Evolutionary conservation across 2,329 filamentous ascomycete genomes (phyloP).

Genomic region (Ploettnerulaceae sp.): DNA sequence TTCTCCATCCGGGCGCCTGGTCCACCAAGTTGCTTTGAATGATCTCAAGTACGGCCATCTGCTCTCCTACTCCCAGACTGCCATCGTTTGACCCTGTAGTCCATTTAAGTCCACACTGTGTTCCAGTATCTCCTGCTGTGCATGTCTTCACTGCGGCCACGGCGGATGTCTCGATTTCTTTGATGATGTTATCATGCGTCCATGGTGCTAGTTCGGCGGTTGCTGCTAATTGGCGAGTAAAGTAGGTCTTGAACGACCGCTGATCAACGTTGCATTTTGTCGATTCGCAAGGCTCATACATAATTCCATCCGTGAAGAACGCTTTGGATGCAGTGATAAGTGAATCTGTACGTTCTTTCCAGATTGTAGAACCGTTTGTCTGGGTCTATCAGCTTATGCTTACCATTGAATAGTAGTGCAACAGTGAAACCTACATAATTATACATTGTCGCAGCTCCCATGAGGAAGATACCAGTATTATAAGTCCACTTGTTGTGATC

Average conservation of each 20-base stretch:
- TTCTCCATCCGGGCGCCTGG: constrained; percentile 31
- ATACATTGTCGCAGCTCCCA: constrained; percentile 46
- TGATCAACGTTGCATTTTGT: constrained; percentile 56
- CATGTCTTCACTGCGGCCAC: constrained; percentile 51
- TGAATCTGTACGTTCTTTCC: constrained; percentile 53
- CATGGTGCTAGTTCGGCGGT: constrained; percentile 60
- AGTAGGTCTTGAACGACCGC: constrained; percentile 59
- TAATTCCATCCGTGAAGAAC: constrained; percentile 57
- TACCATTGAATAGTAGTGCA: no score
- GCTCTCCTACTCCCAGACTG: constrained; percentile 59
- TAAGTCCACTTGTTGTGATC: constrained; percentile 64
- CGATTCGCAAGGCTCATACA: constrained; percentile 61
- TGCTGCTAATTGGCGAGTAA: constrained; percentile 56
- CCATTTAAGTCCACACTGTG: constrained; percentile 59
- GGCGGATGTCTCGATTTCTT: constrained; percentile 50
- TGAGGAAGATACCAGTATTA: constrained; percentile 63
- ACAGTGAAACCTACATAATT: constrained; percentile 44
- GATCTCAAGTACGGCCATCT: constrained; percentile 65
- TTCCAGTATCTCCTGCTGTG: constrained; percentile 50
- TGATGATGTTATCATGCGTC: constrained; percentile 49
- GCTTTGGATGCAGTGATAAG: constrained; percentile 48
- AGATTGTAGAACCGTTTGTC: constrained; percentile 37
- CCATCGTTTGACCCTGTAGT: constrained; percentile 49
- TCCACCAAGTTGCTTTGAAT: constrained; percentile 41
- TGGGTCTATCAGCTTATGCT: no score